These are phyloP conservation scores for Phytophthora sojae DNA, from an alignment of 352 stramenopile genomes.

Conservation along the genomic window DNA sequence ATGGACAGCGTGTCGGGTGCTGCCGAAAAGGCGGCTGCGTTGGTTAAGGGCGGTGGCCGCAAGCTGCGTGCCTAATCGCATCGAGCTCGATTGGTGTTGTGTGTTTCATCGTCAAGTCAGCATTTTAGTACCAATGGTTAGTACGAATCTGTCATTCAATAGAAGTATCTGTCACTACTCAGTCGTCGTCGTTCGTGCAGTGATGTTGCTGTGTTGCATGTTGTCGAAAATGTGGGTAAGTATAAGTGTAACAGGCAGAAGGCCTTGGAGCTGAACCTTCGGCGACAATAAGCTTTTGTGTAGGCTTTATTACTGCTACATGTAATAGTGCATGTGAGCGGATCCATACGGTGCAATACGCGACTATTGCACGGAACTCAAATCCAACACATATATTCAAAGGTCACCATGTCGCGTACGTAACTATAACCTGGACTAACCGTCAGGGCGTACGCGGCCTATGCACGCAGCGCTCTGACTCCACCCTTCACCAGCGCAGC, in stretches of 20 bases:
- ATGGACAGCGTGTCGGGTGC: slow-evolving; percentile 36
- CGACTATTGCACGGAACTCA: no score
- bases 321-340: no score
- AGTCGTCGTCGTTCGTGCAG: no score
- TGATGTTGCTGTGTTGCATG: no score
- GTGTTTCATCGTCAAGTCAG: slow-evolving; percentile 1
- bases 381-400: neutral
- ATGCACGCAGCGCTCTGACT: neutral
- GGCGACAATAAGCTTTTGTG: no score
- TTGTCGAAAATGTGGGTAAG: no score
- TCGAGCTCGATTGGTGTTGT: neutral
- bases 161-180: neutral
- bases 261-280: no score
- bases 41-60: slow-evolving; percentile 13
- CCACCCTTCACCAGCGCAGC: slow-evolving; percentile 20
- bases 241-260: no score
- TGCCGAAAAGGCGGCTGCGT: slow-evolving; percentile 31
- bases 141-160: neutral
- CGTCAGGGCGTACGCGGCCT: neutral
- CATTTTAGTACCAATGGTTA: neutral
- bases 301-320: no score
- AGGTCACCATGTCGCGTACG: neutral
- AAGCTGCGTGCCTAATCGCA: slow-evolving; percentile 1
- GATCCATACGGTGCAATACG: no score
- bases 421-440: no score